Evolutionary conservation across 2,329 filamentous ascomycete genomes (phyloP).

Genomic region (Alternaria dauci): DNA sequence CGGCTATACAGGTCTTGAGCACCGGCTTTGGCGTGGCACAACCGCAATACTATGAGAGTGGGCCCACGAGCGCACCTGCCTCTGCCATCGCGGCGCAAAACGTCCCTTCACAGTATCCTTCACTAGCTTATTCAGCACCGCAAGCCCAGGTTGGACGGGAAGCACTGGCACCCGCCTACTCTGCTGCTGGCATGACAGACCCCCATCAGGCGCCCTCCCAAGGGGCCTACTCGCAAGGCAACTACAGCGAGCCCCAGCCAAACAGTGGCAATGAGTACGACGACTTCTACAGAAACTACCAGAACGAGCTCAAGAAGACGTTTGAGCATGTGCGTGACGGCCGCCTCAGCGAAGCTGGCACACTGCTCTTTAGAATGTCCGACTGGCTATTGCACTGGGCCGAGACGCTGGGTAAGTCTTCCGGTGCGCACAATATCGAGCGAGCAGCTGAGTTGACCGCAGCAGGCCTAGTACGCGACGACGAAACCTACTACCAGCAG

Average conservation of each 20-base stretch:
- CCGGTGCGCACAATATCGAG: slow-evolving; percentile 27
- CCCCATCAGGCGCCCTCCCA: slow-evolving; percentile 54
- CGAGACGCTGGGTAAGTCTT: slow-evolving; percentile 69
- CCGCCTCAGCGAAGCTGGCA: slow-evolving; percentile 66
- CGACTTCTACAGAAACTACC: slow-evolving; percentile 72
- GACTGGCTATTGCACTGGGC: slow-evolving; percentile 73
- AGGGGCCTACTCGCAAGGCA: slow-evolving; percentile 48
- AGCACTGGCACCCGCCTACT: slow-evolving; percentile 60
- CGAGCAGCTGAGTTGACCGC: slow-evolving; percentile 55
- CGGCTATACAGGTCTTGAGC: slow-evolving; percentile 78
- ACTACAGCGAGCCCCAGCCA: slow-evolving; percentile 43
- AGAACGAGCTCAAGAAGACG: slow-evolving; percentile 65
- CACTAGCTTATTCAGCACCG: slow-evolving; percentile 67
- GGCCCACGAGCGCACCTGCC: slow-evolving; percentile 66
- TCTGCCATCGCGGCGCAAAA: slow-evolving; percentile 67
- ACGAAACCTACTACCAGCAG: slow-evolving; percentile 76
- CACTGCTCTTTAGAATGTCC: slow-evolving; percentile 67
- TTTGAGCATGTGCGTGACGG: slow-evolving; percentile 75
- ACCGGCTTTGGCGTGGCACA: slow-evolving; percentile 73
- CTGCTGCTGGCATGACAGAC: slow-evolving; percentile 61
- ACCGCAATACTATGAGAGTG: slow-evolving; percentile 69
- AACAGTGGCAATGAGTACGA: slow-evolving; percentile 63
- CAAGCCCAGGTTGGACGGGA: slow-evolving; percentile 65
- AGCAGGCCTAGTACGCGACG: slow-evolving; percentile 89
- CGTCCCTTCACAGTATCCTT: slow-evolving; percentile 70